Conservation (phyloP, 805 yeast genomes). For the Candida maris region DNA sequence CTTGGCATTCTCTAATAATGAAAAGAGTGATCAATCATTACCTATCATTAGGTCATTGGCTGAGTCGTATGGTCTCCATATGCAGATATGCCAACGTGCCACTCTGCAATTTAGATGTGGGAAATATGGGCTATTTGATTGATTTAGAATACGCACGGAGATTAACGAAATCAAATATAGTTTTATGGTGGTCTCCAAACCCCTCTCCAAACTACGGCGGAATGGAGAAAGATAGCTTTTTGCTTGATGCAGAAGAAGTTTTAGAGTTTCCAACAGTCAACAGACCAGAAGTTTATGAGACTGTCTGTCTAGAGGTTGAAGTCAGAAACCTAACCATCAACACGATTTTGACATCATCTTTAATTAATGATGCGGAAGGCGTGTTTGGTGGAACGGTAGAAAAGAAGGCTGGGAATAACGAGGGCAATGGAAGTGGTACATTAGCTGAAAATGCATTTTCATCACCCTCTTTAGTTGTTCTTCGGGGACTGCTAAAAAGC, state of each 20-base stretch:
- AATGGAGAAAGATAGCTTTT: constrained; percentile 53
- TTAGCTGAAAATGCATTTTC: constrained; percentile 85
- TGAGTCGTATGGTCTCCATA: constrained; percentile 58
- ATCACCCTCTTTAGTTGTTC: constrained; percentile 62
- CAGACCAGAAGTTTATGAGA: constrained; percentile 73
- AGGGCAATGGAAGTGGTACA: constrained; percentile 27
- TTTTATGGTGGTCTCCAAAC: constrained; percentile 90
- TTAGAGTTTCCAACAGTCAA: constrained; percentile 69
- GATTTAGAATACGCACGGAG: constrained; percentile 86
- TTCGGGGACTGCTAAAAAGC: constrained; percentile 70
- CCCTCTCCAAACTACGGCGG: constrained; percentile 88
- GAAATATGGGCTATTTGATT: constrained; percentile 71
- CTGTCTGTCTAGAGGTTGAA: constrained; percentile 73
- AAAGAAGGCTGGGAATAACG: constrained; percentile 12
- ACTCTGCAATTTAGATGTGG: constrained; percentile 76
- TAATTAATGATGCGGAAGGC: constrained; percentile 86
- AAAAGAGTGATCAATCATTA: constrained; percentile 67
- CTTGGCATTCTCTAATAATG: constrained; percentile 73
- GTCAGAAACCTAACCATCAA: constrained; percentile 79
- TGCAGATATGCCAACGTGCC: constrained; percentile 80
- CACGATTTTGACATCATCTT: constrained; percentile 78
- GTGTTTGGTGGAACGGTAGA: constrained; percentile 60
- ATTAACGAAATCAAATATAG: constrained; percentile 57
- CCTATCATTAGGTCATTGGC: constrained; percentile 70
- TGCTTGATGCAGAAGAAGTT: constrained; percentile 45